Evolutionary conservation across 257 asterid genomes (phyloP), one percentile per base, ranked within the genome.

Genomic region (Petunia axillaris): DNA sequence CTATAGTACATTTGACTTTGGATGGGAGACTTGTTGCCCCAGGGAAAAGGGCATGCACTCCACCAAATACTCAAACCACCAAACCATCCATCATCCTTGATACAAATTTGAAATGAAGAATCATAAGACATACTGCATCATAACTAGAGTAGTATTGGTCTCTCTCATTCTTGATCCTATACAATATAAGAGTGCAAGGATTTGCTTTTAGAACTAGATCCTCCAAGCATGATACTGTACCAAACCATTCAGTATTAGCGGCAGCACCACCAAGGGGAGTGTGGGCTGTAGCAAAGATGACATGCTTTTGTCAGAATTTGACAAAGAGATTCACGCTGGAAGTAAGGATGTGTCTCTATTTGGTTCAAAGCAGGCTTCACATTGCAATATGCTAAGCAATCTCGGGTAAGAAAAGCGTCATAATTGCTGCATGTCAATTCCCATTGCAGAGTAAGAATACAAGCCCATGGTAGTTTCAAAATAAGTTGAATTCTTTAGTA

Each of bases 251-350:
- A 2, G 89, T 82, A 84, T 91, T 91, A 16, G 97, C 92, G 16
- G 58, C 84, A 71, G 94, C 85, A 60, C 97, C 97, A 11, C 97
- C 94, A 16, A 91, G 94, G 75, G 97, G 93, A 1, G 94, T 91
- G 84, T 91, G 97, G 62, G 97, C 97, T 6, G 97, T 91, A 54
- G 87, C 89, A 67, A 84, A 85, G 70, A 91, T 81, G 11, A 85
- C 90, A 40, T 91, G 94, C 86, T 90, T 91, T 77, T 90, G 93
- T 63, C 97, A 91, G 90, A 91, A 91, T 71, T 89, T 91, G 52
- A 91, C 91, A 15, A 25, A 91, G 94, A 38, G 93, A 90, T 55
- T 88, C 92, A 9, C 97, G 92, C 68, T 90, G 97, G 87, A 91
- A 91, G 76, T 91, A 91, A 48, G 97, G 94, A 78, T 91, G 94